A percentile compares a stretch with the other conserved stretches of the same genome.
Evolutionary conservation across 106 monocot genomes (phyloP).

Genomic region (Cymbidium sinense): DNA sequence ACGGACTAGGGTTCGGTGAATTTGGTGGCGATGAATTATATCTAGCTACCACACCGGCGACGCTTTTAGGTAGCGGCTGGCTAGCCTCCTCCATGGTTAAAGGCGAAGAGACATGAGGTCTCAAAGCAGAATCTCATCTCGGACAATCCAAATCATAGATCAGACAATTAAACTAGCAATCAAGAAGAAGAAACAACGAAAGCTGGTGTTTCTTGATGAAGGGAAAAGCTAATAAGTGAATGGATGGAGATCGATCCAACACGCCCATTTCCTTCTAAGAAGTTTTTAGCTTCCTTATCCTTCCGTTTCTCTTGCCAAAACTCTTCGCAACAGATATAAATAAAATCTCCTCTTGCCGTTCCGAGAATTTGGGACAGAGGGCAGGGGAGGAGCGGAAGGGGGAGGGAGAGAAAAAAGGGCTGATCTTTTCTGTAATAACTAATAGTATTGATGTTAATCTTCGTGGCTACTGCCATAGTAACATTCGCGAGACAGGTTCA

Average conservation of each 20-base stretch:
- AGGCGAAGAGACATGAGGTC: constrained; percentile 1
- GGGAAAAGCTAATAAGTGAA: neutral
- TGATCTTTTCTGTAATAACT: neutral
- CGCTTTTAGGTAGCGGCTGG: neutral
- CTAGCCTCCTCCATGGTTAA: constrained; percentile 27
- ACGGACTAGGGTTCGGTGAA: constrained; percentile 23
- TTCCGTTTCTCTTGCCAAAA: neutral
- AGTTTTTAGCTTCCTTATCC: neutral
- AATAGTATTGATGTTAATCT: no score
- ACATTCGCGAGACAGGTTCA: no score
- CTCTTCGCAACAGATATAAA: neutral
- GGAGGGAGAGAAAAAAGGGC: neutral
- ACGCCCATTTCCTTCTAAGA: neutral
- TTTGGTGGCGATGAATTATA: neutral
- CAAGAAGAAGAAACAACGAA: neutral
- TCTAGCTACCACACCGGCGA: neutral
- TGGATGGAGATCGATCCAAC: neutral
- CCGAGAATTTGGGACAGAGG: neutral
- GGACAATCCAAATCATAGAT: neutral
- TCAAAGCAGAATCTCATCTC: neutral
- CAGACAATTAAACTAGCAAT: neutral
- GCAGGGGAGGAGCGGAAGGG: neutral
- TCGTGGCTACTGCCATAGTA: no score
- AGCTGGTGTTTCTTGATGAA: neutral
- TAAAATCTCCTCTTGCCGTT: neutral